These are phyloP conservation scores for Barnettozyma pratensis DNA, from an alignment of 805 yeast genomes.

Conservation along the genomic window DNA sequence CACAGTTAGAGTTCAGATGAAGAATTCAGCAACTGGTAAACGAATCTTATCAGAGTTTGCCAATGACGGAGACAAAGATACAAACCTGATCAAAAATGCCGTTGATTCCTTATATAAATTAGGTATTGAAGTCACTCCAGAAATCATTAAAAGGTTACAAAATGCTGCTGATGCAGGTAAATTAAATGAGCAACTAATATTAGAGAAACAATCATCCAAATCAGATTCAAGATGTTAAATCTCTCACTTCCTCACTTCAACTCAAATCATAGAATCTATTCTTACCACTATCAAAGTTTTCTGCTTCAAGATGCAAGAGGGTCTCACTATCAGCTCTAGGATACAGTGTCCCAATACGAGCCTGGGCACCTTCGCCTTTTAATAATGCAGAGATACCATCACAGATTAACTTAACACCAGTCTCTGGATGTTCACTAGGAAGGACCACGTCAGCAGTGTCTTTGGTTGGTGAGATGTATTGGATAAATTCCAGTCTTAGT, in stretches of 20 bases:
- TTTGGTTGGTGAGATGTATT: constrained; percentile 63
- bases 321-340: constrained; percentile 4
- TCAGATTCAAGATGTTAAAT: constrained; percentile 24
- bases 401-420: constrained; percentile 54
- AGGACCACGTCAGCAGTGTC: constrained; percentile 69
- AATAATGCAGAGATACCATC: constrained; percentile 45
- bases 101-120: constrained; percentile 17
- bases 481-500: constrained; percentile 62
- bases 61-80: constrained; percentile 4
- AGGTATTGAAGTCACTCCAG: constrained; percentile 19
- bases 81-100: constrained; percentile 17
- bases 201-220: constrained; percentile 24
- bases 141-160: constrained; percentile 11
- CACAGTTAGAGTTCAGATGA: constrained; percentile 16
- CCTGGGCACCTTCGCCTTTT: constrained; percentile 2
- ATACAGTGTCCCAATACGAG: not conserved
- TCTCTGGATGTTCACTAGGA: constrained; percentile 61
- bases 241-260: not conserved
- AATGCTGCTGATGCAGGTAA: constrained; percentile 24
- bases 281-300: constrained; percentile 34
- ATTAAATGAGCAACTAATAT: constrained; percentile 33
- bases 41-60: constrained; percentile 9
- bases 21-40: constrained; percentile 13
- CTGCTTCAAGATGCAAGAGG: not conserved
- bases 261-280: constrained; percentile 37